These are phyloP conservation scores for Kuraishia hungarica DNA, from an alignment of 805 yeast species.

Conservation along the genomic window DNA sequence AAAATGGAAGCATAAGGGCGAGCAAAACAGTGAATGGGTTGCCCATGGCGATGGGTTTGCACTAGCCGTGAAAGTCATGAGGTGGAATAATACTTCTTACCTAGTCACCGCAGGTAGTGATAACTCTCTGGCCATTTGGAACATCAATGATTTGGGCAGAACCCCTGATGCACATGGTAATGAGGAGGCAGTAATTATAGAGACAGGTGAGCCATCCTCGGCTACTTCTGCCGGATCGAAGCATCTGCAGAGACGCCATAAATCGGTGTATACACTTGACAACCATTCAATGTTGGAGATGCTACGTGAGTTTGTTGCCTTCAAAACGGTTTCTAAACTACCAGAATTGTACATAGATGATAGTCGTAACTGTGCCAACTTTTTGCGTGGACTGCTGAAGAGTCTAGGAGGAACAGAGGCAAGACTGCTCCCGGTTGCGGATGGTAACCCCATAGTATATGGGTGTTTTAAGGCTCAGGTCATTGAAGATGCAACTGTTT, in stretches of 20 bases:
- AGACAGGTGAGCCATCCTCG: constrained; percentile 2
- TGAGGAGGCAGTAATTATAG: constrained; percentile 2
- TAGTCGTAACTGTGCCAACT: constrained; percentile 81
- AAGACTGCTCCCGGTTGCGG: constrained; percentile 58
- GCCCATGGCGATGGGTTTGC: constrained; percentile 46
- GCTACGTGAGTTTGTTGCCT: constrained; percentile 54
- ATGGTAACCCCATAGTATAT: constrained; percentile 81
- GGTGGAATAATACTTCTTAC: constrained; percentile 28
- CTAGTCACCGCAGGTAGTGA: constrained; percentile 66
- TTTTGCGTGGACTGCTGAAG: constrained; percentile 50
- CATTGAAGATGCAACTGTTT: neutral
- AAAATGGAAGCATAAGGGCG: constrained; percentile 41
- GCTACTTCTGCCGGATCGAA: constrained; percentile 6
- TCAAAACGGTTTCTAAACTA: constrained; percentile 68
- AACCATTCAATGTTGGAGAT: constrained; percentile 60
- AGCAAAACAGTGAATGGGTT: constrained; percentile 35
- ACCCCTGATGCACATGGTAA: constrained; percentile 5
- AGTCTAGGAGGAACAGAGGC: constrained; percentile 64
- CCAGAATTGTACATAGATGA: constrained; percentile 67
- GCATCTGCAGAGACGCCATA: constrained; percentile 5
- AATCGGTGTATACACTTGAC: constrained; percentile 23
- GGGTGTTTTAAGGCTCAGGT: constrained; percentile 54
- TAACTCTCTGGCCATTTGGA: constrained; percentile 68
- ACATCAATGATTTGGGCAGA: constrained; percentile 23
- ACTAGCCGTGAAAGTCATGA: constrained; percentile 45